Evolutionary conservation across 495 filamentous ascomycete species (phyloP), one percentile per base, ranked within the genome.

Genomic region (Tetracladium marchalianum): DNA sequence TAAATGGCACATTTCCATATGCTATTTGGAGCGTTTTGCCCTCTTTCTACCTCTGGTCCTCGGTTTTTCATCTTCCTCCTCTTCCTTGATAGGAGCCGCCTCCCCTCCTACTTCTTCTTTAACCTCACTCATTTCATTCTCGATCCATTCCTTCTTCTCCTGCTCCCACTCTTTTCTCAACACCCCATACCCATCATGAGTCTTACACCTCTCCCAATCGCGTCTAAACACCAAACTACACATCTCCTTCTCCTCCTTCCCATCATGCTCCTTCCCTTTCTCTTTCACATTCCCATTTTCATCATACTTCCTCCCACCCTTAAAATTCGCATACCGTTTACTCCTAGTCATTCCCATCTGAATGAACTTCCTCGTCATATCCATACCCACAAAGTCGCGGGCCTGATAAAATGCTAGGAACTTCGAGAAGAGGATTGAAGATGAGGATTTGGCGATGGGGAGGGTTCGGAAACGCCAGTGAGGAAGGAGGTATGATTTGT

Each of bases 301-400:
- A 27, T 27, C 22, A 50, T 56, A 52, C 53, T 73, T 75, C 44
- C 63, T 62, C 12, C 72, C 72, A 0, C 70, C 71, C 42, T 66
- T 64, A 35, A 69, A 63, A 46, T 73, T 73, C 13, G 69, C 70
- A 58, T 75, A 75, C 37, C 70, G 53, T 49, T 63, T 70, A 16
- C 68, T 62, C 12, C 72, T 48, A 18, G 70, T 73, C 69, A 76
- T 76, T 3, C 72, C 69, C 70, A 75, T 76, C 54, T 73, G 71
- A 17, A 76, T 58, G 51, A 75, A 76, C 47, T 75, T 76, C 11
- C 71, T 54, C 15, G 61, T 51, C 67, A 74, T 76, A 31, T 75
- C 72, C 62, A 71, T 72, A 9, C 72, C 72, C 2, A 75, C 70
- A 34, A 75, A 72, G 55, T 76, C 71, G n/a, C 60, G 59, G 11